These are phyloP conservation scores for Tilletia walkeri DNA, from an alignment of 1,284 basidiomycete species.

Conservation along the genomic window DNA sequence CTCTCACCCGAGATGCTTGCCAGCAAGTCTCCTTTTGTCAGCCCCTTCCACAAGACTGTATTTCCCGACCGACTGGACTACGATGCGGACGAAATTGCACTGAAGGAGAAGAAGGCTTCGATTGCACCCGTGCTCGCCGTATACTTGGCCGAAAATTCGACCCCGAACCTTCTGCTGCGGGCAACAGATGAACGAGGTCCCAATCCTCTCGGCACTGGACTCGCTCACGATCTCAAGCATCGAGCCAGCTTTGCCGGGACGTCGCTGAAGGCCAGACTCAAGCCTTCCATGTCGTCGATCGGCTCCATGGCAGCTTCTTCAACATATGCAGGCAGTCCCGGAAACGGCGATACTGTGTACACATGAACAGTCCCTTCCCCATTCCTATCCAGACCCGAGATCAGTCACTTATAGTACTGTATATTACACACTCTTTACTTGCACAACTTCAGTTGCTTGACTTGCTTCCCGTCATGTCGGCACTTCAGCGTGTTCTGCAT, in stretches of 20 bases:
- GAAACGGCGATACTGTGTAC: no score
- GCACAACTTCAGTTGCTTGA: no score
- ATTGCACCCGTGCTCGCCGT: not conserved
- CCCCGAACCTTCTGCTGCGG: not conserved
- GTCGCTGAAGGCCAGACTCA: not conserved
- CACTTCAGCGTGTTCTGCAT: no score
- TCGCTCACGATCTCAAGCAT: not conserved
- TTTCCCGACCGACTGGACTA: not conserved
- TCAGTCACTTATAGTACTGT: no score
- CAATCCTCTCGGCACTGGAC: no score
- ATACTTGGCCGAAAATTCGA: not conserved
- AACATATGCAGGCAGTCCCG: not conserved
- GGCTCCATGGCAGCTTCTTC: not conserved
- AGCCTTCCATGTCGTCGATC: not conserved
- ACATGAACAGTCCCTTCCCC: no score
- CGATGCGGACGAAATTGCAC: not conserved
- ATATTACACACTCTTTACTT: no score
- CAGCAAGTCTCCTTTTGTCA: slow-evolving; percentile 5
- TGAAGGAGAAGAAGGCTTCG: slow-evolving; percentile 7
- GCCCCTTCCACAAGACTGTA: not conserved
- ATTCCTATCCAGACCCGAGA: no score
- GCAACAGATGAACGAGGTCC: not conserved
- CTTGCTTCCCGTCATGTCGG: no score
- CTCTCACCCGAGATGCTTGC: not conserved
- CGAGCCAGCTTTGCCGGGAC: not conserved